These are phyloP conservation scores for Rosellinia necatrix DNA, from an alignment of 2,329 filamentous ascomycete genomes.

Conservation along the genomic window DNA sequence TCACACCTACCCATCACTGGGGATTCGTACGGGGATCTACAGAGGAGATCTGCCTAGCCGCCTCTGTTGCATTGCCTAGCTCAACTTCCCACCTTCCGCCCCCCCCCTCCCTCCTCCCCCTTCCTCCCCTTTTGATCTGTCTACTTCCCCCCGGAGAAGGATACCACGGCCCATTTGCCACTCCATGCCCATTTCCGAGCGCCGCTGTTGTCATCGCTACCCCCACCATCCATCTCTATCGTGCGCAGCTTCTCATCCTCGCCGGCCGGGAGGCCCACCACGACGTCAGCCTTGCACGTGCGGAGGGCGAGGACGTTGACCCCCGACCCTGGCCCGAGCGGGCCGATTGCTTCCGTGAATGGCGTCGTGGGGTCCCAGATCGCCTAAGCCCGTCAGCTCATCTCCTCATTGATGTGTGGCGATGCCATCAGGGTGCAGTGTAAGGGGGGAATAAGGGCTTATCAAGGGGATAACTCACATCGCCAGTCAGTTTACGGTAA, in stretches of 20 bases:
- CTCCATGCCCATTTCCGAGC: constrained; percentile 91
- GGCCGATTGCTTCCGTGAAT: constrained; percentile 83
- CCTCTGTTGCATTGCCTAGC: too few relatives aligned
- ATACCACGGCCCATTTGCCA: constrained; percentile 96
- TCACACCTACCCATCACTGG: background rate
- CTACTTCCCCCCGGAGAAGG: constrained; percentile 78
- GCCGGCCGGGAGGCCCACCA: constrained; percentile 82
- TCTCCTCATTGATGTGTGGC: too few relatives aligned
- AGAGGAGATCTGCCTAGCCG: background rate
- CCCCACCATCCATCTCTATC: constrained; percentile 68
- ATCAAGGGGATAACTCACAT: too few relatives aligned
- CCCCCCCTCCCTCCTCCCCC: constrained; percentile 65
- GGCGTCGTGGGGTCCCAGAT: constrained; percentile 86
- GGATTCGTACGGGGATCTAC: too few relatives aligned
- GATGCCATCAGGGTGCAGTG: too few relatives aligned
- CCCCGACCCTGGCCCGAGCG: constrained; percentile 79
- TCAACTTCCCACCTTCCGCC: background rate
- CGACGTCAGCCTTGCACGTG: constrained; percentile 95
- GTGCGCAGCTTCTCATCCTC: constrained; percentile 79
- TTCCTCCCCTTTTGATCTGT: too few relatives aligned
- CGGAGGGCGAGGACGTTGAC: constrained; percentile 84
- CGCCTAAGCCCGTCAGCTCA: too few relatives aligned
- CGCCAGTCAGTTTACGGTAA: constrained; percentile 88
- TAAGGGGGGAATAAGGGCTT: constrained; percentile 46
- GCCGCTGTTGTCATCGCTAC: constrained; percentile 72